Base-by-base conservation (phyloP, 345 rosid species). In the Aegle marmelos region DNA sequence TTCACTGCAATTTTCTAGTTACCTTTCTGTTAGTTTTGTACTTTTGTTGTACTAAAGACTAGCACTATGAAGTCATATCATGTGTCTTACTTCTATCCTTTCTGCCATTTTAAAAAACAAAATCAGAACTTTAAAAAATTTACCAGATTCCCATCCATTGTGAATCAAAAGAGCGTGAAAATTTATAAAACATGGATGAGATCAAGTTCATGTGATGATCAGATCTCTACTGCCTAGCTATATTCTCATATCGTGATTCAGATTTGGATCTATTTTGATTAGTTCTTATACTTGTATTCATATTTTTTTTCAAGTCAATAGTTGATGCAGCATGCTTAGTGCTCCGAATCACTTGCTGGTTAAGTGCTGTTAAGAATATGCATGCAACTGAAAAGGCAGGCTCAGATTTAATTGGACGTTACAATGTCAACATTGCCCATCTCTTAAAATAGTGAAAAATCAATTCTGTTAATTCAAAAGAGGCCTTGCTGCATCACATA, bases 121-220 rank as follows among this genome's bases (percentile, higher is more conserved):
- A 63, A 64, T 45, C 31, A 4, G 37, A 61, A 50, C 59, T 60
- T 73, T 73, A 27, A 54, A 56, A 72, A 27, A 31, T 17, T 41
- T 39, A 69, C 48, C 41, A 60, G 75, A 76, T 74, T 65, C 73
- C 80, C 33, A 74, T 74, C 8, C n/a, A 56, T 33, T 75, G 25
- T 37, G 78, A 62, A 36, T 58, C 68, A n/a, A 78, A 74, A 31
- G 1, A 3, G 19, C 19, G 9, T 5, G 8, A n/a, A 58, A 21
- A 36, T 58, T 30, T 27, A 56, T 53, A 22, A 63, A 31, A 34
- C 59, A n/a, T 31, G 10, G 64, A 39, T 66, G 67, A 57, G 76
- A 74, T 74, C 80, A 68, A 63, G 21, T 36, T 57, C 84, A 78
- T 76, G 82, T 76, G 81, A 76, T 79, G 45, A n/a, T n/a, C n/a